Conservation (phyloP, 2,329 filamentous ascomycete species). For the Pseudogymnoascus sp. region DNA sequence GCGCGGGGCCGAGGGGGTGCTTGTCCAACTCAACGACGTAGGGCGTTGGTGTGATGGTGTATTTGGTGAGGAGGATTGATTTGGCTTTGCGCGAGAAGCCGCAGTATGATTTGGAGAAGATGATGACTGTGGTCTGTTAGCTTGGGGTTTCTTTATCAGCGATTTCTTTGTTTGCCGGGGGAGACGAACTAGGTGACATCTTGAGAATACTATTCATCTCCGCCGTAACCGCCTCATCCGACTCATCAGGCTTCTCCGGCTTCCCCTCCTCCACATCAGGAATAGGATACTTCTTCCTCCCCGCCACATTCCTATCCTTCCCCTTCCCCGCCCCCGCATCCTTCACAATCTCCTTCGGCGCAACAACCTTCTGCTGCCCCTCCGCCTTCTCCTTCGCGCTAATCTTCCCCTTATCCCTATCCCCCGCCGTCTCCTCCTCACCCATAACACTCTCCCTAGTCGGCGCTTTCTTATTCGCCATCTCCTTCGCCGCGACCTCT, state of each 20-base stretch:
- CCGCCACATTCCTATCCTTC: conserved; percentile 38
- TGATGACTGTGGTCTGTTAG: conserved; percentile 56
- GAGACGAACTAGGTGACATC: conserved; percentile 65
- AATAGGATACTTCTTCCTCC: conserved; percentile 37
- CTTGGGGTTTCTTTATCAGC: not conserved
- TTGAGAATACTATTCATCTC: conserved; percentile 76
- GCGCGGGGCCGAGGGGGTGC: conserved; percentile 61
- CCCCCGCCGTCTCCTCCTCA: conserved; percentile 17
- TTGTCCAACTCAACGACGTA: conserved; percentile 85
- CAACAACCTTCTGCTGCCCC: not conserved
- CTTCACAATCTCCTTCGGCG: conserved; percentile 40
- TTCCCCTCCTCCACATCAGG: conserved; percentile 33
- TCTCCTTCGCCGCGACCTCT: conserved; percentile 59
- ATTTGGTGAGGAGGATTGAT: conserved; percentile 71
- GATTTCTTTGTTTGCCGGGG: not conserved
- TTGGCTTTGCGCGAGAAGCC: conserved; percentile 82
- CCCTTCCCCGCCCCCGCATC: conserved; percentile 37
- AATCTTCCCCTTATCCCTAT: conserved; percentile 24
- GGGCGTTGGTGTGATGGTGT: conserved; percentile 72
- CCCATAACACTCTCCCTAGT: conserved; percentile 43
- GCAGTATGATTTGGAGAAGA: conserved; percentile 95
- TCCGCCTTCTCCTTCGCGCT: conserved; percentile 13
- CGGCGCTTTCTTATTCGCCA: conserved; percentile 57
- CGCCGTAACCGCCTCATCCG: conserved; percentile 56
- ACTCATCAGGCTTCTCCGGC: conserved; percentile 39